Base-by-base conservation (phyloP, 352 stramenopile genomes). In the Plasmopara viticola region DNA sequence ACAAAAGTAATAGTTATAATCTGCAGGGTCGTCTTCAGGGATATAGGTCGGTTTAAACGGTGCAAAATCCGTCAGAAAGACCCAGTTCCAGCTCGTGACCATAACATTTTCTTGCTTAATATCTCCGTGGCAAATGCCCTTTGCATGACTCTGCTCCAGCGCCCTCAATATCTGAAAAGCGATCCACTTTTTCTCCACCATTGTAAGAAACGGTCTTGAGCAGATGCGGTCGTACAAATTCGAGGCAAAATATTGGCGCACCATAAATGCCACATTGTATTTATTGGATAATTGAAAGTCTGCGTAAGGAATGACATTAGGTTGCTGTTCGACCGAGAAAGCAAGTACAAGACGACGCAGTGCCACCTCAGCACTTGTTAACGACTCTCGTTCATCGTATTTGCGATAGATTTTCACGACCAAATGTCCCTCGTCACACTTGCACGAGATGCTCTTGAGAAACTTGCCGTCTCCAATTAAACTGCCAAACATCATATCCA, bases 91-190 rank as follows among this genome's bases (percentile, higher is more conserved):
- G 53, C 81, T 97, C 9, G 96, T 98, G n/a, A 99, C 77, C 62
- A 98, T 95, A 60, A 99, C 84, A 75, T 99, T 99, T 65, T 99
- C 95, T 48, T 95, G 90, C 53, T 98, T 99, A 46, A 99, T 90
- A 63, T 99, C 96, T 44, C 96, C 96, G 64, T 99, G 97, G 51
- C 87, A 95, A 29, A 99, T 87, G 1, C 85, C 87, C 20, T 86
- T 92, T 13, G 74, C 68, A 61, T 99, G 95, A 42, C 93, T 90
- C 59, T 97, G 86, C 53, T 97, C 87, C 9, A 99, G 65, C 14
- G 95, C 95, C 43, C 84, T 70, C 2, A 99, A 61, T 47, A 99
- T 78, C 68, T 99, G 97, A 70, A 97, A 98, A 6, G 90, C 79
- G 39, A 99, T 96, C 94, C 95, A 99, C 33, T 96, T 94, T 70